Base-by-base conservation (phyloP, 495 filamentous ascomycete genomes). In the Penicillium diatomitis region DNA sequence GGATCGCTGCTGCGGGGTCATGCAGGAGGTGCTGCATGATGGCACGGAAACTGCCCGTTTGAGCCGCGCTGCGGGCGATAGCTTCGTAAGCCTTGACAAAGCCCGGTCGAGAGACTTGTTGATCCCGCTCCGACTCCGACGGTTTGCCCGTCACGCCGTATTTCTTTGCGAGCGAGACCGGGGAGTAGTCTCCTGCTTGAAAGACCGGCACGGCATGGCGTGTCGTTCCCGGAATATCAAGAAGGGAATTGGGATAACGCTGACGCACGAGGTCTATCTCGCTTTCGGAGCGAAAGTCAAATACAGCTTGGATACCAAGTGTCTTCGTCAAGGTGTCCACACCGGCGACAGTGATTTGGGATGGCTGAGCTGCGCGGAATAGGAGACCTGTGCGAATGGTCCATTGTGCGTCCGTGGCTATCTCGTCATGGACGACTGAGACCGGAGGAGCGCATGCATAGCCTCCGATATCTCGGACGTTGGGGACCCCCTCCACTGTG, bases 401-500 rank as follows among this genome's bases (percentile, higher is more conserved):
- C 58, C 67, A 67, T 48, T 52, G 6, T 20, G 20, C 20, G 20
- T 44, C 48, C 53, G 37, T 33, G 37, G 32, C 37, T 32, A 39
- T 30, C 6, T 30, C 20, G 20, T 28, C 20, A 20, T 29, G 7
- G 20, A 41, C 39, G 9, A 6, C 9, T 7, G 10, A 7, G 37
- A 6, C 2, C n/a, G 3, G 27, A 9, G 37, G 4, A 20, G 37
- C 12, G 42, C 54, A 49, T n/a, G 72, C 64, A 53, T 78, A 77
- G 12, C 75, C 78, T 47, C 79, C 80, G 2, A 80, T 56, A 45
- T 82, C 79, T 41, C 82, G 72, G 54, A 86, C 73, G 56, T 86
- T 85, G 47, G 62, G 62, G 41, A 84, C 65, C 0, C 78, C 77
- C 0, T 68, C 64, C 31, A 80, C 62, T 20, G 10, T n/a, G 39